Evolutionary conservation across 352 stramenopile species (phyloP).

Genomic region (Pythium chondricola): DNA sequence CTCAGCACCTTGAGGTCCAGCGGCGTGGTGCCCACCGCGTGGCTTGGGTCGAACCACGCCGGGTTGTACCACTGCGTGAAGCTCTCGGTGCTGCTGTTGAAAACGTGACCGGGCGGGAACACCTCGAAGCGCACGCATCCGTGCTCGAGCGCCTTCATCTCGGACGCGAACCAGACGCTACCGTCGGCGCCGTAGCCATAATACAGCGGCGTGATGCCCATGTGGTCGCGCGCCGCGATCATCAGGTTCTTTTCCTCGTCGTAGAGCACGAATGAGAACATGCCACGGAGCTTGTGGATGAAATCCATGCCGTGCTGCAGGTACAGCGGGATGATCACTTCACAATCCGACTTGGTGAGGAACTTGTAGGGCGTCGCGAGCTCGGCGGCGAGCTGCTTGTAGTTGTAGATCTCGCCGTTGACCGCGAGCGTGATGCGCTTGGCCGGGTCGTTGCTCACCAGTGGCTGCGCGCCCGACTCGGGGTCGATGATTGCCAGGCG

Average conservation of each 20-base stretch:
- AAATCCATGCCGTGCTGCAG: slow-evolving; percentile 87
- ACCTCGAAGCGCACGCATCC: slow-evolving; percentile 79
- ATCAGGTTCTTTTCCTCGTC: slow-evolving; percentile 92
- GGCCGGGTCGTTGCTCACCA: slow-evolving; percentile 81
- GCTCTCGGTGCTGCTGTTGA: slow-evolving; percentile 77
- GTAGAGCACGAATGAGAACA: slow-evolving; percentile 99
- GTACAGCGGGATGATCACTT: slow-evolving; percentile 97
- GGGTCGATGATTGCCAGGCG: slow-evolving; percentile 98
- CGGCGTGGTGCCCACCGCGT: slow-evolving; percentile 46
- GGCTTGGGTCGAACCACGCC: slow-evolving; percentile 82
- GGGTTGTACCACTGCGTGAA: slow-evolving; percentile 96
- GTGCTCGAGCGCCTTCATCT: slow-evolving; percentile 96
- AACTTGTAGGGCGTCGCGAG: slow-evolving; percentile 89
- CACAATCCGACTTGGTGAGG: slow-evolving; percentile 96
- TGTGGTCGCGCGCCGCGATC: slow-evolving; percentile 94
- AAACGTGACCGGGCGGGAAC: slow-evolving; percentile 90
- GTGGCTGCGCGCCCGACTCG: slow-evolving; percentile 91
- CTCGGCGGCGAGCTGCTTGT: slow-evolving; percentile 91
- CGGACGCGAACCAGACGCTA: slow-evolving; percentile 94
- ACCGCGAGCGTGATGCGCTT: slow-evolving; percentile 91
- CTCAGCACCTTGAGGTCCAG: slow-evolving; percentile 79
- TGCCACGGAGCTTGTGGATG: slow-evolving; percentile 91
- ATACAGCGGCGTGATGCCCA: slow-evolving; percentile 98
- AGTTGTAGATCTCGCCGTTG: slow-evolving; percentile 99
- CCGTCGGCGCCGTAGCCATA: slow-evolving; percentile 97